These are phyloP conservation scores for Collybiopsis luxurians DNA, from an alignment of 768 basidiomycete genomes.

Conservation along the genomic window DNA sequence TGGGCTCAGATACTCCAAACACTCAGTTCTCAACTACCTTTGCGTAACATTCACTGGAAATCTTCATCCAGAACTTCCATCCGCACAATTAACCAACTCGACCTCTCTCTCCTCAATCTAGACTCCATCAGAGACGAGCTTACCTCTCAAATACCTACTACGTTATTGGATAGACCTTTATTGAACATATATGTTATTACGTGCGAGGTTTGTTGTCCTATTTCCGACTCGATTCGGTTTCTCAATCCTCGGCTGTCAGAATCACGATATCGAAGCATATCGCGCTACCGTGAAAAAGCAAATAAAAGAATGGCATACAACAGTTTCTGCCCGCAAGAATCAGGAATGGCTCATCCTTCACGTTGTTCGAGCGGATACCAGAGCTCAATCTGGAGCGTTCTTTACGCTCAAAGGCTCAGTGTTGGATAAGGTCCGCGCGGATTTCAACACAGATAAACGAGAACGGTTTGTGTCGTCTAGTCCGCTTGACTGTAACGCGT, in stretches of 20 bases:
- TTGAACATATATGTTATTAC: conserved; percentile 83
- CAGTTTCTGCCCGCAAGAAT: conserved; percentile 64
- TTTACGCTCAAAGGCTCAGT: conserved; percentile 86
- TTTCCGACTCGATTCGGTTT: conserved; percentile 4
- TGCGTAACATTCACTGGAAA: conserved; percentile 94
- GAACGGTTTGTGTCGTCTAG: conserved; percentile 57
- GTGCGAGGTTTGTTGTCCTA: conserved; percentile 65
- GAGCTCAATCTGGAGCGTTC: conserved; percentile 57
- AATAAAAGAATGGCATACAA: conserved; percentile 88
- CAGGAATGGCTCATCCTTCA: conserved; percentile 95
- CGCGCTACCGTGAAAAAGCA: conserved; percentile 74
- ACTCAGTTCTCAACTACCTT: conserved; percentile 70
- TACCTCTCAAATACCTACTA: conserved; percentile 71
- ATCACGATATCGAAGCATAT: conserved; percentile 72
- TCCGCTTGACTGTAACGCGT: conserved; percentile 4
- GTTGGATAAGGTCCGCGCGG: conserved; percentile 85
- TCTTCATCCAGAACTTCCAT: conserved; percentile 45
- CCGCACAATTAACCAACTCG: conserved; percentile 53
- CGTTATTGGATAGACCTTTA: conserved; percentile 82
- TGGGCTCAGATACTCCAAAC: conserved; percentile 71
- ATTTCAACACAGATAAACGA: conserved; percentile 87
- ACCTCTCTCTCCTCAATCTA: conserved; percentile 67
- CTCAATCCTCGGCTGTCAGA: conserved; percentile 28
- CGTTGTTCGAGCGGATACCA: conserved; percentile 71
- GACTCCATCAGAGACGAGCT: conserved; percentile 71